Conservation (phyloP, 2,329 filamentous ascomycete genomes). For the Aspergillus tubingensis region DNA sequence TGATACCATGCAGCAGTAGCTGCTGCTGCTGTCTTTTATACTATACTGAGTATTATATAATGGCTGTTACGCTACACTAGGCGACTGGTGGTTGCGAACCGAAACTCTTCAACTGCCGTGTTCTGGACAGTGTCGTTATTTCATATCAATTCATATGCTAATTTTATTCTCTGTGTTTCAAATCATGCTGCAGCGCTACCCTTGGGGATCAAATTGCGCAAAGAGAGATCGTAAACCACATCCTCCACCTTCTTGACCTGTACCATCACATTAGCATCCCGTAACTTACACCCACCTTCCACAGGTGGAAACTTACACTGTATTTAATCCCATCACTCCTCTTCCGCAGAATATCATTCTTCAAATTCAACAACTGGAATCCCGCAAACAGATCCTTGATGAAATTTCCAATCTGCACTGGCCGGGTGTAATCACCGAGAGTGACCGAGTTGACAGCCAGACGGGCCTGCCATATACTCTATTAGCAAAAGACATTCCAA, state of each 20-base stretch:
- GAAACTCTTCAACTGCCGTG: neutral
- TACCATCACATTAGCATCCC: slow-evolving; percentile 10
- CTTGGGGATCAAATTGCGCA: slow-evolving; percentile 76
- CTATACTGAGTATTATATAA: slow-evolving; percentile 1
- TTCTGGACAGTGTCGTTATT: slow-evolving; percentile 6
- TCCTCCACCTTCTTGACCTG: slow-evolving; percentile 96
- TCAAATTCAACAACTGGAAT: slow-evolving; percentile 95
- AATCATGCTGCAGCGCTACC: slow-evolving; percentile 22
- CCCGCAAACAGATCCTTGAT: slow-evolving; percentile 94
- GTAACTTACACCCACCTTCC: neutral
- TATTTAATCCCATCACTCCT: slow-evolving; percentile 95
- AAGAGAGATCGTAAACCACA: slow-evolving; percentile 90
- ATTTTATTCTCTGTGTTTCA: neutral
- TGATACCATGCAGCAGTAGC: slow-evolving; percentile 9
- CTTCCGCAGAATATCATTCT: slow-evolving; percentile 89
- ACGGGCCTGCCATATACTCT: slow-evolving; percentile 59
- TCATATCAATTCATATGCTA: slow-evolving; percentile 1
- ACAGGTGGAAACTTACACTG: slow-evolving; percentile 50
- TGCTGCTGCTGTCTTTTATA: slow-evolving; percentile 11
- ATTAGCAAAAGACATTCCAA: neutral
- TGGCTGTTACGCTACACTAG: neutral
- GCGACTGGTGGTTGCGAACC: neutral
- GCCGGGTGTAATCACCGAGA: slow-evolving; percentile 80
- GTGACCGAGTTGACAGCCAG: slow-evolving; percentile 94
- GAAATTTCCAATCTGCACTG: slow-evolving; percentile 84